phyloP scores from a whole-genome alignment of 179 eudicot genomes.

The Kewa caespitosa region DNA sequence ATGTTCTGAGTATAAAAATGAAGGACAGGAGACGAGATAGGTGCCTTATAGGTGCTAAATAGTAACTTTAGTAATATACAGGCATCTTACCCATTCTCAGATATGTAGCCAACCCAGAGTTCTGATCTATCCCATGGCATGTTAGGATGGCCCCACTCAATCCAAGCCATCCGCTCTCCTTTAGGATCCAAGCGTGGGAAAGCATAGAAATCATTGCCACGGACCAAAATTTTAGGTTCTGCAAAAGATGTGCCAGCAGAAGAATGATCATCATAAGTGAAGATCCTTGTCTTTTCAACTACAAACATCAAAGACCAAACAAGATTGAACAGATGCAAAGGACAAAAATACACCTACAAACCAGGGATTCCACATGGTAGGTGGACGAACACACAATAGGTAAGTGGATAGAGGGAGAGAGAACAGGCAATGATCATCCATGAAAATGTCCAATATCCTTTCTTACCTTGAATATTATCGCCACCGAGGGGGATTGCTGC shows the following conservation, averaged over 20 bases:
- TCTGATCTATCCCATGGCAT: slow-evolving; percentile 98
- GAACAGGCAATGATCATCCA: slow-evolving; percentile 3
- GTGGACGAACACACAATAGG: neutral
- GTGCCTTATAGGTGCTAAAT: neutral
- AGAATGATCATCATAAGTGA: neutral
- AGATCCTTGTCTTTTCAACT: neutral
- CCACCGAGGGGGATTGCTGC: slow-evolving; percentile 49
- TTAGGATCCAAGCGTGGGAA: slow-evolving; percentile 81
- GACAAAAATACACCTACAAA: neutral
- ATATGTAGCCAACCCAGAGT: slow-evolving; percentile 96
- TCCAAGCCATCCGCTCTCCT: slow-evolving; percentile 87
- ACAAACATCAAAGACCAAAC: neutral
- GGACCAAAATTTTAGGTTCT: slow-evolving; percentile 72
- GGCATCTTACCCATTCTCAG: slow-evolving; percentile 64
- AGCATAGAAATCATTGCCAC: slow-evolving; percentile 92
- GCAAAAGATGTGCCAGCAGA: slow-evolving; percentile 20
- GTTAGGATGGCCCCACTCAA: slow-evolving; percentile 97
- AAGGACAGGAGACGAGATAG: neutral
- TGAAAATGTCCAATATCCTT: slow-evolving; percentile 3
- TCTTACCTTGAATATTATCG: slow-evolving; percentile 50
- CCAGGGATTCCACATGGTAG: neutral
- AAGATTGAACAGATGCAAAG: neutral
- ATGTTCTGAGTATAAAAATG: neutral
- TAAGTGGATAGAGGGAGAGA: neutral
- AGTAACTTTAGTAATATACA: neutral